phyloP scores from a whole-genome alignment of 257 asterid species.

The Thymus mandschuricus region DNA sequence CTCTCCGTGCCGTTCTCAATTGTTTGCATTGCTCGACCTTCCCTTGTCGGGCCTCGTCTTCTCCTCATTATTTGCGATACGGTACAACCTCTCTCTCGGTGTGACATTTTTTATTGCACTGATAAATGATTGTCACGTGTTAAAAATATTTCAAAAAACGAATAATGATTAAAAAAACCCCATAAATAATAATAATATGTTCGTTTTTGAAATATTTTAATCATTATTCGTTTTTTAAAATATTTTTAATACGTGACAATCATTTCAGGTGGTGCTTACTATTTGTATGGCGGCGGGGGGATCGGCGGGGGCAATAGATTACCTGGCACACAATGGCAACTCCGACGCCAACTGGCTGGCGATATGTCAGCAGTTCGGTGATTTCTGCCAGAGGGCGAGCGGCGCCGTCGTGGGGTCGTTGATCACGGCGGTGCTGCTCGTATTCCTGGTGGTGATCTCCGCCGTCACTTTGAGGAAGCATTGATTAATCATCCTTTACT shows the following conservation, averaged over 20 bases:
- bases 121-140: too few relatives aligned
- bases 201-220: too few relatives aligned
- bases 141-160: not conserved
- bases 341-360: constrained; percentile 81
- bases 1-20: constrained; percentile 77
- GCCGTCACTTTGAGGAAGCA: constrained; percentile 54
- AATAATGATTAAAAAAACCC: too few relatives aligned
- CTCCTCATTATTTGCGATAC: constrained; percentile 60
- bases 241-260: too few relatives aligned
- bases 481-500: constrained; percentile 1
- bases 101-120: too few relatives aligned
- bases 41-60: constrained; percentile 43
- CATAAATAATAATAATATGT: too few relatives aligned
- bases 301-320: constrained; percentile 77
- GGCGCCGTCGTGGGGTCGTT: constrained; percentile 79
- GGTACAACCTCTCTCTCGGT: constrained; percentile 34
- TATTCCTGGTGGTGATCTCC: constrained; percentile 53
- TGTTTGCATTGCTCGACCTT: constrained; percentile 53
- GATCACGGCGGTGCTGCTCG: constrained; percentile 45
- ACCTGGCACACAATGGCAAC: constrained; percentile 79
- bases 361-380: constrained; percentile 73
- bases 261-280: constrained; percentile 50
- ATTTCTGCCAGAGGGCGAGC: constrained; percentile 69
- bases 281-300: constrained; percentile 70
- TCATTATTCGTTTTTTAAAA: too few relatives aligned